Percentiles rank a stretch among this genome's conserved stretches.
These are phyloP conservation scores for Triangularia verruculosa DNA, from an alignment of 2,329 filamentous ascomycete species.

Conservation along the genomic window DNA sequence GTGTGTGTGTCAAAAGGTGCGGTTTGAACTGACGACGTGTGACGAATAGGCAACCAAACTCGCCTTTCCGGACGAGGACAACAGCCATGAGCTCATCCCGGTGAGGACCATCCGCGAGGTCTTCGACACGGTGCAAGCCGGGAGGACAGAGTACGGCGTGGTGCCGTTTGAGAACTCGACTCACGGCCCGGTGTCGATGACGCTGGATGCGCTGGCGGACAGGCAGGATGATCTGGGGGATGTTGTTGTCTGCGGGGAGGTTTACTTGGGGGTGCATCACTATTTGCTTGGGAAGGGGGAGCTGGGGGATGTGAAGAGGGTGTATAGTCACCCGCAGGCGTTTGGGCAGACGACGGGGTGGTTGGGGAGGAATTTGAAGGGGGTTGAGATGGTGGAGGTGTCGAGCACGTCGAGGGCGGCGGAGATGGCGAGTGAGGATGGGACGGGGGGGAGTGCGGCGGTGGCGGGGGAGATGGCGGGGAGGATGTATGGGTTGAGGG, in stretches of 20 bases:
- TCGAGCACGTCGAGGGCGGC: conserved; percentile 87
- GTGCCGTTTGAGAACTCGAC: conserved; percentile 96
- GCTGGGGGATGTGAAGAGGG: conserved; percentile 63
- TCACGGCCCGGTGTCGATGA: conserved; percentile 88
- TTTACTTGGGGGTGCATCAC: conserved; percentile 85
- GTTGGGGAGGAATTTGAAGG: conserved; percentile 65
- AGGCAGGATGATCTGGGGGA: conserved; percentile 60
- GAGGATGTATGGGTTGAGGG: conserved; percentile 60
- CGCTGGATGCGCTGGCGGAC: conserved; percentile 84
- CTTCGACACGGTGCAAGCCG: conserved; percentile 72
- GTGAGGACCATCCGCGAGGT: conserved; percentile 60
- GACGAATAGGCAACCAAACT: conserved; percentile 32
- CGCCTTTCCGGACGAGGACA: conserved; percentile 42
- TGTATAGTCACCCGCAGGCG: conserved; percentile 94
- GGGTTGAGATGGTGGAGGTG: conserved; percentile 77
- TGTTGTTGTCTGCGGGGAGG: conserved; percentile 75
- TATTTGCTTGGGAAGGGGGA: conserved; percentile 63
- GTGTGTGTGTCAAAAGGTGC: not conserved
- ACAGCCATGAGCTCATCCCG: conserved; percentile 44
- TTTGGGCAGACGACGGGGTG: conserved; percentile 87
- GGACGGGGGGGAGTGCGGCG: conserved; percentile 64
- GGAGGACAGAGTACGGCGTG: conserved; percentile 66
- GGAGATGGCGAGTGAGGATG: conserved; percentile 64
- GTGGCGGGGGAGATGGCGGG: conserved; percentile 76
- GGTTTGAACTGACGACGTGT: not conserved